These are phyloP conservation scores for Colletotrichum melonis DNA, from an alignment of 2,329 filamentous ascomycete species.

Conservation along the genomic window DNA sequence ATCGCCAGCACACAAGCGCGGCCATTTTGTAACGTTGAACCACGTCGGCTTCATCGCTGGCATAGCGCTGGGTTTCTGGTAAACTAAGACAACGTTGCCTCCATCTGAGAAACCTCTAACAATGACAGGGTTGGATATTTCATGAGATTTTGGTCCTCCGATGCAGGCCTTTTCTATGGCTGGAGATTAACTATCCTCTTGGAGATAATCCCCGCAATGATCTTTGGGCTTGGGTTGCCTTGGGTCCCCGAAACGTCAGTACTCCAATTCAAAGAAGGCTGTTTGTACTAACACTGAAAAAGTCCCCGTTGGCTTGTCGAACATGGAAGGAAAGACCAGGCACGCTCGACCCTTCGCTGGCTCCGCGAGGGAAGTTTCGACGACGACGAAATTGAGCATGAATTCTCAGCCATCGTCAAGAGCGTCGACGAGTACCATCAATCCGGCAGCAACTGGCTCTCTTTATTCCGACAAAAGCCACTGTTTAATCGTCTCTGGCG, in stretches of 20 bases:
- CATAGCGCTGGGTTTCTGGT: conserved; percentile 66
- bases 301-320: conserved; percentile 70
- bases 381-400: conserved; percentile 50
- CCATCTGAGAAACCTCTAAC: conserved; percentile 13
- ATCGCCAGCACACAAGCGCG: conserved; percentile 63
- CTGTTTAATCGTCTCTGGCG: conserved; percentile 67
- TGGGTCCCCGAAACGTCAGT: conserved; percentile 66
- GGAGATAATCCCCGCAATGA: conserved; percentile 61
- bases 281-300: not conserved
- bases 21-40: conserved; percentile 68
- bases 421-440: conserved; percentile 52
- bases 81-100: conserved; percentile 25
- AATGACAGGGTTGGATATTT: conserved; percentile 64
- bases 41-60: conserved; percentile 69
- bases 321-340: conserved; percentile 54
- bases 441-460: conserved; percentile 53
- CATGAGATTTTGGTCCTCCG: conserved; percentile 63
- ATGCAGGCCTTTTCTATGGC: conserved; percentile 56
- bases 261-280: not conserved
- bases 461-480: conserved; percentile 59
- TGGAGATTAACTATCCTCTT: conserved; percentile 66
- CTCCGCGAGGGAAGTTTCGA: conserved; percentile 58
- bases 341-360: conserved; percentile 56
- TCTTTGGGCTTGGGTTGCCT: conserved; percentile 62
- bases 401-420: conserved; percentile 59